Evolutionary conservation across 2,329 filamentous ascomycete species (phyloP), one percentile per base, ranked within the genome.

Genomic region (Coleophoma crateriformis): DNA sequence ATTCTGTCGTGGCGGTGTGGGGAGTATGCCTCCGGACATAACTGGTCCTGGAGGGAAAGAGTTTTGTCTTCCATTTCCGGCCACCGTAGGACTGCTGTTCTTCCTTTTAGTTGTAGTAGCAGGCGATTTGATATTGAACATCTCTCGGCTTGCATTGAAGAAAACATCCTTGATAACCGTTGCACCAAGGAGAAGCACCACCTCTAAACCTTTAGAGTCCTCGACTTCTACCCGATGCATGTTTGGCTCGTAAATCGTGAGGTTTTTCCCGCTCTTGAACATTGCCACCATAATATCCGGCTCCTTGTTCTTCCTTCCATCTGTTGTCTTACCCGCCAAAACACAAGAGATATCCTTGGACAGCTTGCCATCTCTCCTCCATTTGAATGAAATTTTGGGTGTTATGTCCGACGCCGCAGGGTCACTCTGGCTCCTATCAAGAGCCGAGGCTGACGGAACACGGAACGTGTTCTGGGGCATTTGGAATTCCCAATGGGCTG

Each of bases 211-310:
- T 67, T 96, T 97, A 50, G 87, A 83, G 68, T 99, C 94, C 67
- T 99, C 90, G 54, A 97, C 83, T 40, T 97, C 91, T 11, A 97
- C 86, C 7, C 94, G 79, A 53, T 87, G 85, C 63, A 97, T 76
- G 64, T 97, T 97, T 5, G 92, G 88, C 68, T 99, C 88, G 71
- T 97, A 96, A 39, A 99, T 78, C 2, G 91, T 95, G 51, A 97
- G 69, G 44, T 73, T 70, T 58, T 82, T 85, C 22, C 85, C 75
- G 15, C 79, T 78, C 57, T 86, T 84, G 74, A 91, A 95, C 60
- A 97, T 79, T 2, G 90, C 90, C n/a, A 97, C 78, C 0, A 90
- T 91, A 58, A 97, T 97, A 68, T 97, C 94, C 0, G 94, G 92
- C 65, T 99, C 94, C 65, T 88, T 92, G 71, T 77, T 87, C 73